These are phyloP conservation scores for Mucor circinelloides DNA, from an alignment of 371 early-diverging fungal species.

Conservation along the genomic window DNA sequence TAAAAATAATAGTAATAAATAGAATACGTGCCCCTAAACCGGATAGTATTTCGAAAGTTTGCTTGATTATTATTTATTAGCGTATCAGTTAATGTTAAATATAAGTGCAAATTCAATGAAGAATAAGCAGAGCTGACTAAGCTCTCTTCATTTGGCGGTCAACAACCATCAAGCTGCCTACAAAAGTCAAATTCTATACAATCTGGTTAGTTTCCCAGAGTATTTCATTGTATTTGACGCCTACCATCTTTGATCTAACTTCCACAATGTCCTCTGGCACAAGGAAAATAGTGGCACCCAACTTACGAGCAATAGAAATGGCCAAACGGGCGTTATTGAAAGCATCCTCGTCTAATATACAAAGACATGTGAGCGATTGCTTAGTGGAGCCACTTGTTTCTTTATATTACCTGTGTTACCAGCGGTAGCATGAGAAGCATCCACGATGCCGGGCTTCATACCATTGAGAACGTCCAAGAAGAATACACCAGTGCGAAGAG, in stretches of 20 bases:
- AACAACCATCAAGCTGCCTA: conserved; percentile 10
- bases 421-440: conserved; percentile 77
- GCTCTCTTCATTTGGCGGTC: conserved; percentile 6
- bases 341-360: conserved; percentile 73
- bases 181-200: conserved; percentile 6
- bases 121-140: not conserved
- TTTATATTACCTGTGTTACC: conserved; percentile 44
- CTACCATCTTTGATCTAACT: conserved; percentile 87
- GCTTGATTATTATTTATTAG: no score
- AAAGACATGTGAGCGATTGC: not conserved
- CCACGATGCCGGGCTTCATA: conserved; percentile 84
- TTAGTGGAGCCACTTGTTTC: not conserved
- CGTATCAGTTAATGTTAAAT: no score
- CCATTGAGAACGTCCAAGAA: conserved; percentile 86
- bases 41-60: no score
- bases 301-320: conserved; percentile 95
- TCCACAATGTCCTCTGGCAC: conserved; percentile 97
- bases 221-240: not conserved
- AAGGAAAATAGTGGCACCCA: conserved; percentile 97
- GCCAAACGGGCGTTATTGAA: conserved; percentile 93
- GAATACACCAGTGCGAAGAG: conserved; percentile 74
- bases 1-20: no score
- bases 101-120: no score
- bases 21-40: no score
- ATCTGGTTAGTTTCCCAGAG: no score